Percentiles rank a stretch among this genome's conserved stretches.
phyloP scores from a whole-genome alignment of 2,329 filamentous ascomycete species.

The Tympanopsis confertula region DNA sequence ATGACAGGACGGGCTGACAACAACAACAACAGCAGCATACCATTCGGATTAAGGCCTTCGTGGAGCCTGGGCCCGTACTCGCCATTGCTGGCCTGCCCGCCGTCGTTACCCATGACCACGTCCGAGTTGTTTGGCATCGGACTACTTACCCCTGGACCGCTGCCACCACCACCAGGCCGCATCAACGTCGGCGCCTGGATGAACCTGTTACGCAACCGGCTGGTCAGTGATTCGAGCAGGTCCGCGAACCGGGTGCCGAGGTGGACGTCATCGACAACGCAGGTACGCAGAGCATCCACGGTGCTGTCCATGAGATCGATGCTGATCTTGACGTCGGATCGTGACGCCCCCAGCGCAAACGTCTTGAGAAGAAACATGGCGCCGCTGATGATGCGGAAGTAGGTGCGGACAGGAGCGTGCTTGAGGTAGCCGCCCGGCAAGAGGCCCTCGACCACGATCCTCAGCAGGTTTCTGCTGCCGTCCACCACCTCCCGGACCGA shows the following conservation, averaged over 20 bases:
- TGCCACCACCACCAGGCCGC: conserved; percentile 26
- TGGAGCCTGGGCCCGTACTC: neutral
- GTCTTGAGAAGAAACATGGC: conserved; percentile 79
- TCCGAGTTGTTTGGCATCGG: conserved; percentile 14
- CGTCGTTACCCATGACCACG: conserved; percentile 12
- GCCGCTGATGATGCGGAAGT: conserved; percentile 76
- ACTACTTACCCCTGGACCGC: conserved; percentile 11
- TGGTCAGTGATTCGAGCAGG: conserved; percentile 67
- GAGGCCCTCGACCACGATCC: conserved; percentile 66
- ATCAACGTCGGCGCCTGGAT: conserved; percentile 47
- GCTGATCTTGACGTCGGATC: conserved; percentile 65
- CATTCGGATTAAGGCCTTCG: neutral
- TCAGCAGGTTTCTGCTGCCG: conserved; percentile 65
- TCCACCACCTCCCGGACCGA: conserved; percentile 69
- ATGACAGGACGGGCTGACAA: neutral
- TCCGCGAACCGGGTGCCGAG: conserved; percentile 76
- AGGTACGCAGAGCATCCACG: conserved; percentile 62
- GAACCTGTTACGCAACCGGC: conserved; percentile 62
- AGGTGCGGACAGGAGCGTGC: conserved; percentile 72
- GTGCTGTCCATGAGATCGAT: conserved; percentile 66
- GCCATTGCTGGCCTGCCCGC: neutral
- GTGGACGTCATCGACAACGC: conserved; percentile 76
- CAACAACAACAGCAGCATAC: neutral
- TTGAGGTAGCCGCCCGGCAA: conserved; percentile 66
- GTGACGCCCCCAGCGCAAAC: conserved; percentile 69